These are phyloP conservation scores for Amanita fuliginea DNA, from an alignment of 768 basidiomycete genomes.

Conservation along the genomic window DNA sequence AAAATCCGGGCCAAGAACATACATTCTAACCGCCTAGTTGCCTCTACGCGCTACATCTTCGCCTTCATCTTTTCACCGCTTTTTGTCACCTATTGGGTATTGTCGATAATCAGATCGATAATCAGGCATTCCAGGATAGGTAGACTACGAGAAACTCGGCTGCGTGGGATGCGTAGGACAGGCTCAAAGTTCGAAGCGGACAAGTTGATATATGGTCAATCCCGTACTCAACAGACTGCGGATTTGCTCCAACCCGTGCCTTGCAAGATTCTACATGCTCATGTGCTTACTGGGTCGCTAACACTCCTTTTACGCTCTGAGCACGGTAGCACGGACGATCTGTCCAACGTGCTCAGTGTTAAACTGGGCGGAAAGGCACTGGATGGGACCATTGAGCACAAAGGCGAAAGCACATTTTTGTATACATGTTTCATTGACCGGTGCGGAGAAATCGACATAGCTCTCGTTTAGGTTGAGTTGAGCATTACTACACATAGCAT, in stretches of 20 bases:
- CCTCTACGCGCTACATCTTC: slow-evolving; percentile 6
- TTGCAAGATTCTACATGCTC: neutral
- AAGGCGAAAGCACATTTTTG: neutral
- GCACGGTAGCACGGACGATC: neutral
- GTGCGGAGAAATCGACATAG: slow-evolving; percentile 1
- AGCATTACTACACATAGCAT: neutral
- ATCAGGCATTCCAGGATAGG: neutral
- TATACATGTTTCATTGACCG: neutral
- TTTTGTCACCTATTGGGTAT: neutral
- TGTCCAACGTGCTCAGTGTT: neutral
- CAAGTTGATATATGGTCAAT: neutral
- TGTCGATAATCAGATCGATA: neutral
- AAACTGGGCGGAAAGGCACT: neutral
- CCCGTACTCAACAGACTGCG: neutral
- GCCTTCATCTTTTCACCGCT: neutral
- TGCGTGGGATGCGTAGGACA: neutral
- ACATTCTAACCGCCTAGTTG: neutral
- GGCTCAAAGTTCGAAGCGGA: neutral
- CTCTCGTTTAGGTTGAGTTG: neutral
- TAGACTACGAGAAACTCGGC: neutral
- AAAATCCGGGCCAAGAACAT: neutral
- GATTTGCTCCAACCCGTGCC: neutral
- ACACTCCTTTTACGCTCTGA: slow-evolving; percentile 1
- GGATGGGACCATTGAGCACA: neutral
- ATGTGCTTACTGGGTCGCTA: neutral